Base-by-base conservation (phyloP, 495 filamentous ascomycete species). In the Glarea lozoyensis region DNA sequence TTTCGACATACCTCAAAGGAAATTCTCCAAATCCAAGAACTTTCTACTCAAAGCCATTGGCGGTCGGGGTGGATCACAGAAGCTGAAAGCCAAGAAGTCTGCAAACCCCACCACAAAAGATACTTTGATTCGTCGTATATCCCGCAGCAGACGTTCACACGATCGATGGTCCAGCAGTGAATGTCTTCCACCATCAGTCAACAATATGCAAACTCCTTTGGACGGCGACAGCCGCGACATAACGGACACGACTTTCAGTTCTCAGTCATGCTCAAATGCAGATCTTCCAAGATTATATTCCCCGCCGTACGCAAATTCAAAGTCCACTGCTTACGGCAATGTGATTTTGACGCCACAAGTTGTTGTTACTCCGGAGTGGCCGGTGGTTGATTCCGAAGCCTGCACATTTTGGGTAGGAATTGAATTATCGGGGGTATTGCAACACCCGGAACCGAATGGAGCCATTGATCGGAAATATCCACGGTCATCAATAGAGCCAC, bases 301-400 rank as follows among this genome's bases (percentile, higher is more conserved):
- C n/a, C n/a, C n/a, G n/a, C n/a, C n/a, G n/a, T n/a, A n/a, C n/a
- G n/a, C n/a, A n/a, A n/a, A n/a, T n/a, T n/a, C n/a, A n/a, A n/a
- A n/a, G n/a, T n/a, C n/a, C n/a, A n/a, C n/a, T n/a, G n/a, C n/a
- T n/a, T n/a, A n/a, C n/a, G n/a, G n/a, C n/a, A 58, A 59, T 0
- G 59, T 57, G 18, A 42, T 69, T 6, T 57, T 72, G 13, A 54
- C 61, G 22, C 69, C 62, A 10, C 50, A 61, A 12, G 61, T 70
- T 17, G 50, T 56, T 1, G 61, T 70, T 21, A 76, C 60, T 2
- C 73, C 78, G 0, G 79, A 78, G 40, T 60, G 60, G 59, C 69
- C 73, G 7, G 58, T 60, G n/a, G 45, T 69, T 1, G 53, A 64
- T 18, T 53, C 22, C n/a, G 56, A 44, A 5, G 47, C 41, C 21